Base-by-base conservation (phyloP, 2,329 filamentous ascomycete genomes). In the Diaporthe citri region DNA sequence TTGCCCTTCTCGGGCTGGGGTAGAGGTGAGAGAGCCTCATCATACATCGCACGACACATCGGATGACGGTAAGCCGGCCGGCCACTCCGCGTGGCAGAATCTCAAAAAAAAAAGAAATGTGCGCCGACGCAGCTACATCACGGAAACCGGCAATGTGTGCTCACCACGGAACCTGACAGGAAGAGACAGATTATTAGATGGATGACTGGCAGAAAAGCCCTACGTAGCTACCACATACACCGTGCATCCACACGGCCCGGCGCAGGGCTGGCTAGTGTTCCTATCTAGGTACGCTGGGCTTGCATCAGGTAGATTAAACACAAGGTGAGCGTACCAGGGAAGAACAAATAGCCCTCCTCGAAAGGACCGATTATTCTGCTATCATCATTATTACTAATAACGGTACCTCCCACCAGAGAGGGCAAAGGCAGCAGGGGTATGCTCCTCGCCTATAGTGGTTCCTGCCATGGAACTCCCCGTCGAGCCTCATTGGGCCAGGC, bases 191-290 rank as follows among this genome's bases (percentile, higher is more conserved):
- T 3, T 31, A 31, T 31, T 31, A 31, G 31, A 31, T 31, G 5
- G 31, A 31, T 31, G 31, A 31, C 31, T 31, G 31, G 31, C 31
- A 31, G 31, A 31, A 31, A 31, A 31, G 31, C 31, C 31, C 31
- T 31, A 31, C 5, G 31, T 31, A 48, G 5, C 22, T 22, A 7
- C 13, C 25, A 17, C 41, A 66, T 51, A 36, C 62, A 67, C 62
- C 62, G 62, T 67, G 62, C 62, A 67, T 39, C 62, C 62, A 67
- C 62, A 67, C 62, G 62, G 62, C 62, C 62, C 62, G 43, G 41
- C 7, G 41, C 60, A 64, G 59, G 41, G 60, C 60, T 48, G 43
- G n/a, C 51, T 55, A 55, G 51, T 15, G 51, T 48, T 20, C 43
- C 43, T 9, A 22, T 48, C 17, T 48, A 48, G 43, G 20, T 48